Evolutionary conservation across 768 basidiomycete genomes (phyloP), one percentile per base, ranked within the genome.

Genomic region (Leccinum disarticulatum): DNA sequence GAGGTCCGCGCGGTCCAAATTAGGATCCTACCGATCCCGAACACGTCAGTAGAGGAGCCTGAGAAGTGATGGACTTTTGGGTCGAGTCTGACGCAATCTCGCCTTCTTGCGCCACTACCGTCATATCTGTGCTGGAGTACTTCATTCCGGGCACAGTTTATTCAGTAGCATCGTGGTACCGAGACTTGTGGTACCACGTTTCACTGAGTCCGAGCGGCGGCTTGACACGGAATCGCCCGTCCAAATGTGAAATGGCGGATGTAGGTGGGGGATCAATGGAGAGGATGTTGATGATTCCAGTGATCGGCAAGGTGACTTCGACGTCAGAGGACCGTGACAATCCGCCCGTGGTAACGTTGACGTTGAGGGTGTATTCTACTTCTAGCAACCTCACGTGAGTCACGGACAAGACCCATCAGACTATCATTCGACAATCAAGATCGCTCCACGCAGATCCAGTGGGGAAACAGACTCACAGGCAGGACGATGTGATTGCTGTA

Each of bases 241-340:
- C 61, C 36, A 63, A 38, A 11, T 66, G 66, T 41, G 65, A 66
- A n/a, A 71, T 57, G 43, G 71, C 64, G 38, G 64, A 68, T 46
- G 70, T 76, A 38, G 87, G 87, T 13, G 88, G 88, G 22, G 92
- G 91, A 70, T 95, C 92, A 62, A 33, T 13, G 11, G 93, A 95
- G 30, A 94, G 74, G 74, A 92, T 90, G 69, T 88, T 94, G 76
- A 94, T 79, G 66, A 95, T 83, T 17, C 81, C n/a, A n/a, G n/a
- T 80, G 63, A 94, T 76, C 0, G 94, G 94, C 9, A 95, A 71
- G 22, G 84, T 84, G 60, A 88, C 88, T 56, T 82, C 80, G 31
- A 93, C 77, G 56, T 90, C 87, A 10, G 87, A 77, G 2, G n/a
- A n/a, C n/a, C n/a, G n/a, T n/a, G 81, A 77, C 25, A 87, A 97